Base-by-base conservation (phyloP, 225 moss, liverwort and hornwort genomes). In the Asterella californica region DNA sequence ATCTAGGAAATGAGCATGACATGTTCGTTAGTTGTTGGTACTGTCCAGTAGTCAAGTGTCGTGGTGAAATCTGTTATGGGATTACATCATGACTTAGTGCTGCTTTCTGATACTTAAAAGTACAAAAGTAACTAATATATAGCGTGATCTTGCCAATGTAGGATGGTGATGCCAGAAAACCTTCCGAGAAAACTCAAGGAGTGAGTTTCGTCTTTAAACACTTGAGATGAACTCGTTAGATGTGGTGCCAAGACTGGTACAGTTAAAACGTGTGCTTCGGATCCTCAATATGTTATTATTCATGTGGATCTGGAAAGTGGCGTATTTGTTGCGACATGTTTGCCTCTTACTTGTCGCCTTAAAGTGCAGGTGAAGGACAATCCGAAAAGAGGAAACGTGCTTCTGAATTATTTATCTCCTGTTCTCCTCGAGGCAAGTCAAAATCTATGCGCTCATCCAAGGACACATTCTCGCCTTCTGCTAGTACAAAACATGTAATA, bases 141-240 rank as follows among this genome's bases (percentile, higher is more conserved):
- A 21, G 1, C 61, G 7, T 10, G 67, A 33, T 67, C 34, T 67
- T 18, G 33, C 3, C 34, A 10, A 24, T 76, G 67, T 54, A 90
- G 88, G 88, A 84, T 86, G 96, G 89, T 25, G 92, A 92, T 83
- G 80, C 81, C 46, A 94, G 90, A 78, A 78, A 86, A 73, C 83
- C 88, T 52, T 86, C 82, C 25, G 86, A 88, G 53, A 95, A 79
- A 65, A 71, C 74, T 50, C 76, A 93, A 88, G 91, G 87, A 79
- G 85, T 76, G 76, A 72, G 72, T 25, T 70, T 70, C 32, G 7
- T 48, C 6, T 67, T 6, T 9, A 33, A 22, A 11, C 24, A 42
- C 69, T 19, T 59, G 1, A 61, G 61, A 61, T 61, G n/a, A 27
- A 27, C 3, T 60, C 3, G 18, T 57, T 24, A 57, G 5, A 15